phyloP scores from a whole-genome alignment of 169 alveolate species.

The Plasmodium vivax region DNA sequence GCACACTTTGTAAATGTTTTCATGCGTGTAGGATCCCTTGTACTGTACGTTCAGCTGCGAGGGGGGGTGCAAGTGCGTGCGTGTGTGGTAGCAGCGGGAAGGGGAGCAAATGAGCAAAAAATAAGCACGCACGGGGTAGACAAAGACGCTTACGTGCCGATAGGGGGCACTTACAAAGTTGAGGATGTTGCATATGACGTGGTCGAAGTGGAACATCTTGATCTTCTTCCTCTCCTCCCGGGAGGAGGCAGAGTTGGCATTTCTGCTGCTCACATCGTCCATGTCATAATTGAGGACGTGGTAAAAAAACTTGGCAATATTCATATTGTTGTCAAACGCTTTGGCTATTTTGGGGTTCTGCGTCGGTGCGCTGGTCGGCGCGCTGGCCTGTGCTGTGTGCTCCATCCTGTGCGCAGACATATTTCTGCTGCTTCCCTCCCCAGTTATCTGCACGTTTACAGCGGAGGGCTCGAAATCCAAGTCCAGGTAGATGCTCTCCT shows the following conservation, averaged over 20 bases:
- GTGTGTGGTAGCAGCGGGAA: neutral
- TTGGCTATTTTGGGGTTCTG: constrained; percentile 30
- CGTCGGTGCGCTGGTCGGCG: neutral
- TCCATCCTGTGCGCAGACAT: neutral
- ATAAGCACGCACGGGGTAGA: neutral
- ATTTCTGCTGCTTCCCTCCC: neutral
- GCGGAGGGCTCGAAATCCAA: constrained; percentile 35
- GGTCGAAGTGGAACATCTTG: constrained; percentile 68
- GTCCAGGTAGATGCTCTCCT: constrained; percentile 37
- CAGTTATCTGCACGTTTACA: neutral
- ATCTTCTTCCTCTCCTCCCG: constrained; percentile 51
- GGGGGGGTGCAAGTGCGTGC: neutral
- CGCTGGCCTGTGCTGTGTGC: neutral
- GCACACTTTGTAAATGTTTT: constrained; percentile 57
- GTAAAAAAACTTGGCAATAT: constrained; percentile 54
- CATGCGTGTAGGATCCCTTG: constrained; percentile 62
- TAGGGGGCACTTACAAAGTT: constrained; percentile 47
- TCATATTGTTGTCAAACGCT: constrained; percentile 39
- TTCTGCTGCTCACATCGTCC: constrained; percentile 1
- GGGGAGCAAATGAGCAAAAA: neutral
- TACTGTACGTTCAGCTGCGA: constrained; percentile 55
- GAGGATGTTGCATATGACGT: constrained; percentile 40
- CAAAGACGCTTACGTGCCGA: neutral
- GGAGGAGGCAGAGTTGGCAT: neutral
- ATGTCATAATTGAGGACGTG: constrained; percentile 17